phyloP scores from a whole-genome alignment of 768 basidiomycete species.

The Russula earlei region DNA sequence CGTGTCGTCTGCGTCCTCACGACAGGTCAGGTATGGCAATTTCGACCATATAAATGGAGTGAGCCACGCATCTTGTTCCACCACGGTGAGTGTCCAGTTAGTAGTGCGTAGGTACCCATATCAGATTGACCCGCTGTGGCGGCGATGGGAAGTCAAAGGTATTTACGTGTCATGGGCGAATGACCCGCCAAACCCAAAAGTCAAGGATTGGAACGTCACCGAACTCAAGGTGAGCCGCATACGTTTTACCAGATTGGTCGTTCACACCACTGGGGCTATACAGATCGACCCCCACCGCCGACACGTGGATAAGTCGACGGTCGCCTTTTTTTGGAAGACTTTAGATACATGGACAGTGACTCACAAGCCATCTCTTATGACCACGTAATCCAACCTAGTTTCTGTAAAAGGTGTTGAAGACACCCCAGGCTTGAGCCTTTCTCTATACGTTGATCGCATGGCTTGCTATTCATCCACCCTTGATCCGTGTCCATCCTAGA shows the following conservation, averaged over 20 bases:
- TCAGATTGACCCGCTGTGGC: background rate
- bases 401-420: no score
- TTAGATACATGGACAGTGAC: constrained; percentile 76
- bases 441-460: no score
- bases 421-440: no score
- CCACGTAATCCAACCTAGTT: constrained; percentile 24
- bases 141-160: constrained; percentile 64
- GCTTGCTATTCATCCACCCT: no score
- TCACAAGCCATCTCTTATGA: constrained; percentile 73
- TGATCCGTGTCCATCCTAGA: no score
- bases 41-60: constrained; percentile 92
- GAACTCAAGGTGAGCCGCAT: constrained; percentile 63
- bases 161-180: constrained; percentile 93
- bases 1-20: constrained; percentile 97
- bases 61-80: constrained; percentile 90
- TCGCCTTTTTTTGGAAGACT: constrained; percentile 92
- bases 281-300: constrained; percentile 87
- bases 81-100: constrained; percentile 52
- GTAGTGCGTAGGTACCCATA: background rate
- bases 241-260: background rate
- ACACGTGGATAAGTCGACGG: constrained; percentile 89
- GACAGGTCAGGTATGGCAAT: constrained; percentile 98
- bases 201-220: constrained; percentile 96
- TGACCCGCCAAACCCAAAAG: constrained; percentile 79
- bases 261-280: background rate